These are phyloP conservation scores for Aleurites moluccanus DNA, from an alignment of 441 rosid genomes.

Conservation along the genomic window DNA sequence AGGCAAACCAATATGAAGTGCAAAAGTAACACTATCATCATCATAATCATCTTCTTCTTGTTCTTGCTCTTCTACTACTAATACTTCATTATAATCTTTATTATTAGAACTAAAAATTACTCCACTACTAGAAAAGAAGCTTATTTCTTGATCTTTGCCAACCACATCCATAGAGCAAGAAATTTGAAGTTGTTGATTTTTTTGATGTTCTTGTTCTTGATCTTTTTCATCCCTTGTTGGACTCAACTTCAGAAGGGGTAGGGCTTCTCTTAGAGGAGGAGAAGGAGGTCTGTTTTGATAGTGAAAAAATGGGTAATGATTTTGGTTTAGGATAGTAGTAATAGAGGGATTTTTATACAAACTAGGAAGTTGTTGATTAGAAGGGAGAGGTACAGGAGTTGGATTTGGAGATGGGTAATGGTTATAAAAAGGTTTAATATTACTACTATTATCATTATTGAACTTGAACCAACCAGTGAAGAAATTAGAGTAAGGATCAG, in stretches of 20 bases:
- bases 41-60: constrained; percentile 26
- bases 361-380: constrained; percentile 12
- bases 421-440: constrained; percentile 28
- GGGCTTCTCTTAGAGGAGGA: constrained; percentile 85
- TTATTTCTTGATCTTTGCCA: constrained; percentile 31
- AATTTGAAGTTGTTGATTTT: constrained; percentile 25
- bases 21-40: constrained; percentile 60
- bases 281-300: constrained; percentile 58
- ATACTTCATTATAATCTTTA: constrained; percentile 24
- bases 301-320: constrained; percentile 30
- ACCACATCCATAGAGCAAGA: constrained; percentile 60
- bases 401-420: constrained; percentile 35
- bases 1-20: constrained; percentile 94
- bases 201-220: constrained; percentile 36
- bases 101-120: neutral
- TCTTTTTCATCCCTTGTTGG: constrained; percentile 48
- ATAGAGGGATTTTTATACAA: constrained; percentile 25
- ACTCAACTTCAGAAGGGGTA: constrained; percentile 73
- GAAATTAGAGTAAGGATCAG: constrained; percentile 76
- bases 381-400: constrained; percentile 12
- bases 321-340: constrained; percentile 10
- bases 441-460: neutral
- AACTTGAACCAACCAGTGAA: constrained; percentile 58
- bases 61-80: constrained; percentile 11
- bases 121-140: constrained; percentile 8